A percentile compares a stretch with the other conserved stretches of the same genome.
Evolutionary conservation across 2,329 filamentous ascomycete species (phyloP).

Genomic region (Rhinocladiella similis): DNA sequence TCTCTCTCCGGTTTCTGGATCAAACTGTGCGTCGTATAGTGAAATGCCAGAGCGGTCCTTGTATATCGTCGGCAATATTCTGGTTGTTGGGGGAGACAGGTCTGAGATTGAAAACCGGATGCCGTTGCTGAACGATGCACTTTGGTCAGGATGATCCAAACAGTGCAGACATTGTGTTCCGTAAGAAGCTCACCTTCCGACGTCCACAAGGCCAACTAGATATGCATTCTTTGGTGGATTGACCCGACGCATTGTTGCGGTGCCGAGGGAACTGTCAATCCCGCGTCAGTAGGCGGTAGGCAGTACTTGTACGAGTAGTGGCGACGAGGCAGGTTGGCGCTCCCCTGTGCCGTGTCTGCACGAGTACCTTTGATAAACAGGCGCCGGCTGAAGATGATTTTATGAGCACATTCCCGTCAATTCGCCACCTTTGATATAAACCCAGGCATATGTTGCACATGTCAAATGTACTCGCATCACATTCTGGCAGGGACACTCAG

Average conservation of each 20-base stretch:
- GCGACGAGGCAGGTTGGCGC: too few species aligned
- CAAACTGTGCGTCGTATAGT: constrained; percentile 73
- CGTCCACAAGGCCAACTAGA: constrained; percentile 37
- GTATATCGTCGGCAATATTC: constrained; percentile 74
- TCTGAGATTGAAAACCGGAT: constrained; percentile 90
- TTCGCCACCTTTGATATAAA: too few species aligned
- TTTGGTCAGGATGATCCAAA: not conserved
- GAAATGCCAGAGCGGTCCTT: constrained; percentile 77
- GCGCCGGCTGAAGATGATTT: too few species aligned
- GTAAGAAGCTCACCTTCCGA: constrained; percentile 37
- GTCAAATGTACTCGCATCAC: too few species aligned
- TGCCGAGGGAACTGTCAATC: not conserved
- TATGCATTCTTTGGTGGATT: constrained; percentile 3
- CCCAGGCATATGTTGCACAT: too few species aligned
- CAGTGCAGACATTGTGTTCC: not conserved
- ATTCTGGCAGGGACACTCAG: too few species aligned
- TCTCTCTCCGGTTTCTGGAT: constrained; percentile 34
- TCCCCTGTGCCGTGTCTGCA: too few species aligned
- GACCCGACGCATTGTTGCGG: not conserved
- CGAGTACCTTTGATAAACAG: too few species aligned
- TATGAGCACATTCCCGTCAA: too few species aligned
- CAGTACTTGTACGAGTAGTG: too few species aligned
- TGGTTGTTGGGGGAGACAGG: constrained; percentile 66
- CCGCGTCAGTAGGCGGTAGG: too few species aligned
- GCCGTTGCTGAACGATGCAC: constrained; percentile 63